Conservation (phyloP, 129 eudicot genomes). For the Helianthus annuus region DNA sequence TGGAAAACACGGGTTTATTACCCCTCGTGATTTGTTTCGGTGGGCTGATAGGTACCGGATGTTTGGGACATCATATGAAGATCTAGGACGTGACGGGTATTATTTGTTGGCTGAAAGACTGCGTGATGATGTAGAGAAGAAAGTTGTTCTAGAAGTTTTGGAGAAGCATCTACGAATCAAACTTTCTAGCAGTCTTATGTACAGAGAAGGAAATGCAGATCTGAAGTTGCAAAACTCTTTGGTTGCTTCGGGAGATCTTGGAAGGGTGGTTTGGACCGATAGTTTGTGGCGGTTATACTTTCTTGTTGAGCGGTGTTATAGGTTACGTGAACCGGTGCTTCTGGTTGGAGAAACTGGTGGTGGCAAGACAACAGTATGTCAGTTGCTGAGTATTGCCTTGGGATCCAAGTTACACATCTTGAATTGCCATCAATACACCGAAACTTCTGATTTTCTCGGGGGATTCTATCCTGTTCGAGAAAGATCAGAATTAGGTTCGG, state of each 20-base stretch:
- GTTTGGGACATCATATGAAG: constrained; percentile 65
- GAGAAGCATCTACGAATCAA: constrained; percentile 60
- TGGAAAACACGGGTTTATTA: constrained; percentile 92
- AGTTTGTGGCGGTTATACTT: constrained; percentile 83
- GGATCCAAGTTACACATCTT: constrained; percentile 75
- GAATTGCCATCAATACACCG: constrained; percentile 98
- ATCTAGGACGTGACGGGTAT: constrained; percentile 85
- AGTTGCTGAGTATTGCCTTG: constrained; percentile 72
- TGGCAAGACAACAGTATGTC: constrained; percentile 95
- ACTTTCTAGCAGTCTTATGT: constrained; percentile 51
- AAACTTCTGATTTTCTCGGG: constrained; percentile 99
- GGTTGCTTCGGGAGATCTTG: constrained; percentile 38
- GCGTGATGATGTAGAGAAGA: constrained; percentile 74
- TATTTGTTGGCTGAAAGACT: constrained; percentile 89
- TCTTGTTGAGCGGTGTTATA: constrained; percentile 85
- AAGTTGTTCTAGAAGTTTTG: constrained; percentile 73
- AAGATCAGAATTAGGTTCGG: constrained; percentile 61
- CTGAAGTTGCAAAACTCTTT: constrained; percentile 20
- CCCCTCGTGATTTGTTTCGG: constrained; percentile 97
- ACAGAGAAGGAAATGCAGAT: constrained; percentile 51
- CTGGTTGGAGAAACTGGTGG: constrained; percentile 99
- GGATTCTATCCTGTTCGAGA: constrained; percentile 95
- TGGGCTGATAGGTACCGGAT: constrained; percentile 84
- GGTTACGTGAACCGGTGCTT: constrained; percentile 92
- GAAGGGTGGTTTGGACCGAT: constrained; percentile 79